Evolutionary conservation across 2,329 filamentous ascomycete genomes (phyloP), one percentile per base, ranked within the genome.

Genomic region (Fusarium annulatum): DNA sequence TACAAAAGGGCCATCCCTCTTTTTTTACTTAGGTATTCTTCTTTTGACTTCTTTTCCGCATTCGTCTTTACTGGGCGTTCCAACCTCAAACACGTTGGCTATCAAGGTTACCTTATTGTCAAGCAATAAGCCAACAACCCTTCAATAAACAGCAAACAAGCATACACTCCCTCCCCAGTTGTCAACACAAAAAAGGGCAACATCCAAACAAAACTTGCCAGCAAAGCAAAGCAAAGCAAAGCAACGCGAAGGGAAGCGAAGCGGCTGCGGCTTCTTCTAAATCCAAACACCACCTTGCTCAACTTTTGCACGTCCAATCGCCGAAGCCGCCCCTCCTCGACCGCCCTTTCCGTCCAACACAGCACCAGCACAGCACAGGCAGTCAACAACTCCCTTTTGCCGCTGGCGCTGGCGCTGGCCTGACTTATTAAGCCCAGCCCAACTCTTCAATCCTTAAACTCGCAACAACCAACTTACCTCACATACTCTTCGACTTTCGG

Each of bases 381-480:
- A 52, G 30, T 19, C 30, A 52, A 30, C 33, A 26, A 42, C 36
- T 36, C 45, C 64, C 73, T 53, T 75, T 77, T 64, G 60, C 64
- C 62, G 60, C 65, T 73, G 65, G 60, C 62, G 48, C 65, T 76
- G 67, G 65, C 64, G 48, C 65, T 76, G 68, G 67, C 64, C 71
- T 77, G 74, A 76, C 75, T 69, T 69, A 64, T 66, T 74, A 63
- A 77, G 65, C 73, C 75, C 71, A 49, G 67, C 62, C 65, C 45
- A 67, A 65, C 63, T 53, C 58, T 30, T 46, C 65, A 63, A 64
- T 61, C 46, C 55, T 26, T 46, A 53, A 58, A 64, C 67, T 36
- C 65, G 43, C 36, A 58, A 57, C 67, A 64, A 67, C 55, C 58
- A 64, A 46, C 52, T 58, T 61, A 36, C 18, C 33, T 52, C n/a